Base-by-base conservation (phyloP, 441 rosid species). In the Populus hybrid region DNA sequence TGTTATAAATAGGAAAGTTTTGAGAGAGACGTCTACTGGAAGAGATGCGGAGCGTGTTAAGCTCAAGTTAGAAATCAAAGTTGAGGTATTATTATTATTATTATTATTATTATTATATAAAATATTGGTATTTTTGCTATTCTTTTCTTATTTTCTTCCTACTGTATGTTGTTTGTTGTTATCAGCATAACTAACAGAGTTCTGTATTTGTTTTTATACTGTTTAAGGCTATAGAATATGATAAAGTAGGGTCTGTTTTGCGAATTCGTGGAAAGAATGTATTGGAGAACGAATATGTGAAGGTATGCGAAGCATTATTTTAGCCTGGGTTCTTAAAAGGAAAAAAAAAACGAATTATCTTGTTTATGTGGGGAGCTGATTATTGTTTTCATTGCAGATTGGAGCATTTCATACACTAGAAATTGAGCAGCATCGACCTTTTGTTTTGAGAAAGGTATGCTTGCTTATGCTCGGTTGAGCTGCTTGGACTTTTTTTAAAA, bases 331-430 rank as follows among this genome's bases (percentile, higher is more conserved):
- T 76, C 75, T 21, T 8, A 32, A 36, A 40, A 40, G 50, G 50
- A 11, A 40, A 7, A 21, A 7, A 21, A 34, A 42, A 40, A 16
- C 32, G 46, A 7, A 30, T 59, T 75, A 34, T 53, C 21, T 46
- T 21, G 57, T 10, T 69, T 46, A 32, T 53, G n/a, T 30, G 32
- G 75, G 78, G 50, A 76, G 70, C 68, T 79, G 23, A 14, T 68
- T 59, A 7, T 16, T 79, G 67, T 34, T 74, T 79, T 73, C 77
- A n/a, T 76, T 77, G 72, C 88, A 95, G 98, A 92, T 95, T 73
- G 99, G 99, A 73, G 97, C 96, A 16, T 95, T 89, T 79, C 99
- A 95, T 81, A 95, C 98, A 67, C 79, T 95, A 80, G 98, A 94
- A 79, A 77, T 95, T 50, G 98, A 92, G 77, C 88, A 85, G 84